Conservation (phyloP, 2,329 filamentous ascomycete genomes). For the Fusarium paranaense region DNA sequence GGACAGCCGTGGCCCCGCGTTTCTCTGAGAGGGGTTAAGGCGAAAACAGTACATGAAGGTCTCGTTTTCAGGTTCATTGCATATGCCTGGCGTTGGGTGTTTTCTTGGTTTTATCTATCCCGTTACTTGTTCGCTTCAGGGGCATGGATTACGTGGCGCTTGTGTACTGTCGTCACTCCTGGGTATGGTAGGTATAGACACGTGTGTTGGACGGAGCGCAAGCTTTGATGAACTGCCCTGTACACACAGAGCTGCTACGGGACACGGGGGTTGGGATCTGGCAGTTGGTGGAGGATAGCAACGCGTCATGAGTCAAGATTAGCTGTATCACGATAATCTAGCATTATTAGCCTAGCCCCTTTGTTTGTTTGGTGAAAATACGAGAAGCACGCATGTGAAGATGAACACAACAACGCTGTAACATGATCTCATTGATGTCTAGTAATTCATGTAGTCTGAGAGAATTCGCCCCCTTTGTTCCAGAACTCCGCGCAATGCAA, state of each 20-base stretch:
- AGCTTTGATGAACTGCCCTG: slow-evolving; percentile 39
- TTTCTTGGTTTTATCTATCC: slow-evolving; percentile 7
- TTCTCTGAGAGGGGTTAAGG: slow-evolving; percentile 28
- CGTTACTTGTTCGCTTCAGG: slow-evolving; percentile 10
- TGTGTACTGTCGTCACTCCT: slow-evolving; percentile 36
- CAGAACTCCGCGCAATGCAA: slow-evolving; percentile 26
- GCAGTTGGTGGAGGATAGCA: slow-evolving; percentile 29
- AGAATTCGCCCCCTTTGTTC: neutral
- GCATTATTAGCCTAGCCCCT: neutral
- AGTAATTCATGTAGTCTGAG: neutral
- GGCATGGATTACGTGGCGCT: slow-evolving; percentile 32
- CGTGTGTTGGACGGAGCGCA: slow-evolving; percentile 34
- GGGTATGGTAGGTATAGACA: slow-evolving; percentile 35
- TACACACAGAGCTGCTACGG: slow-evolving; percentile 35
- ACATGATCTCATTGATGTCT: neutral
- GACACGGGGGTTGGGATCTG: slow-evolving; percentile 1
- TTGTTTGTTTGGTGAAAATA: neutral
- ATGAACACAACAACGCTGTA: neutral
- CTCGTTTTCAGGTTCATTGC: slow-evolving; percentile 23
- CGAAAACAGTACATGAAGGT: slow-evolving; percentile 1
- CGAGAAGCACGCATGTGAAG: neutral
- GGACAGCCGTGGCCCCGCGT: slow-evolving; percentile 28
- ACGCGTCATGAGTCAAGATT: slow-evolving; percentile 40
- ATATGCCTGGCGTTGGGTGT: slow-evolving; percentile 44
- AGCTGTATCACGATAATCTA: slow-evolving; percentile 26